Conservation (phyloP, 306 rosid species). For the Fragaria nilgerrensis region DNA sequence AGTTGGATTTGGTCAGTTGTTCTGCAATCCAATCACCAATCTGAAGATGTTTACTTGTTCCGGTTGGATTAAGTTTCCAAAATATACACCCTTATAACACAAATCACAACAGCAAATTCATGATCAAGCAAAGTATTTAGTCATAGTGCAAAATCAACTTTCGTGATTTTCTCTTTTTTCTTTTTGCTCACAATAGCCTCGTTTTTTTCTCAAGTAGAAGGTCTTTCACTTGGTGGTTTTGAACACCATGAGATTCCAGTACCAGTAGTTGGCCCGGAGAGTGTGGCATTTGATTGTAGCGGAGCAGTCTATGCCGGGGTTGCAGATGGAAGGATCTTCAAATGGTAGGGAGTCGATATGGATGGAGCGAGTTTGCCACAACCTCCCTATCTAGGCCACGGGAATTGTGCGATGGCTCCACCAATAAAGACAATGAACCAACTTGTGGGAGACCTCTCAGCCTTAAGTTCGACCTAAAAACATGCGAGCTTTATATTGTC, state of each 20-base stretch:
- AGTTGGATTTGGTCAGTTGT: too few species aligned
- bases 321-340: not conserved
- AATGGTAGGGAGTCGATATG: not conserved
- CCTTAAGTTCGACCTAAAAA: slow-evolving; percentile 26
- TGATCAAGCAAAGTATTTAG: not conserved
- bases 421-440: slow-evolving; percentile 23
- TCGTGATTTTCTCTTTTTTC: not conserved
- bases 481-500: slow-evolving; percentile 35
- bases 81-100: not conserved
- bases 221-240: not conserved
- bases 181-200: not conserved
- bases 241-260: not conserved
- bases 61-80: not conserved
- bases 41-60: not conserved
- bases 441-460: slow-evolving; percentile 65
- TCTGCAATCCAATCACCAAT: not conserved
- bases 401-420: slow-evolving; percentile 39
- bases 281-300: not conserved
- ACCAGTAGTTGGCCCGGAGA: not conserved
- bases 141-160: not conserved
- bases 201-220: not conserved
- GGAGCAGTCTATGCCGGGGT: not conserved
- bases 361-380: not conserved
- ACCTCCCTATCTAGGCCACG: slow-evolving; percentile 30
- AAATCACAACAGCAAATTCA: not conserved